phyloP scores from a whole-genome alignment of 176 grass and related monocot genomes.

The Zoysia japonica region DNA sequence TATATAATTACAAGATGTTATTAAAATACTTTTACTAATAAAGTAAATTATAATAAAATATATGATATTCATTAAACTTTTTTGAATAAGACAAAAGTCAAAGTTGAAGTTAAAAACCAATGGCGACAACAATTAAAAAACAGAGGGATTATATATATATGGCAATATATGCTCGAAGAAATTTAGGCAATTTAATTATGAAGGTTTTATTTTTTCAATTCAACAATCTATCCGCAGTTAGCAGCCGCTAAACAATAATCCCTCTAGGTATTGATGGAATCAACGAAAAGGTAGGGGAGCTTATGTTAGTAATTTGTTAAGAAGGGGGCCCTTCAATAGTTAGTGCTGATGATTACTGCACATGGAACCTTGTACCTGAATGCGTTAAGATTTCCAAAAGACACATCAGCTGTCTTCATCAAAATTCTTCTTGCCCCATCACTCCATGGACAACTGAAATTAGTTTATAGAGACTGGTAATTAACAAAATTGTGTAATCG shows the following conservation, averaged over 20 bases:
- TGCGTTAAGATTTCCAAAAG: slow-evolving; percentile 48
- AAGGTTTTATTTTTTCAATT: too few relatives aligned
- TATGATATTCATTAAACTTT: too few relatives aligned
- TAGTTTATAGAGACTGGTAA: background rate
- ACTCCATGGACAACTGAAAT: slow-evolving; percentile 29
- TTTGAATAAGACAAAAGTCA: too few relatives aligned
- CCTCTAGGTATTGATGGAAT: background rate
- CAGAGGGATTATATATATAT: too few relatives aligned
- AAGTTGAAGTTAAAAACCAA: too few relatives aligned
- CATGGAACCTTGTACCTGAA: slow-evolving; percentile 52
- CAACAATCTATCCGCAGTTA: too few relatives aligned
- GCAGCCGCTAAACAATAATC: background rate
- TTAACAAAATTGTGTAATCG: background rate
- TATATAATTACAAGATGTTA: too few relatives aligned
- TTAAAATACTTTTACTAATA: too few relatives aligned
- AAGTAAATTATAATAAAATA: too few relatives aligned
- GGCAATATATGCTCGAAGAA: too few relatives aligned
- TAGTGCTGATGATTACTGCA: slow-evolving; percentile 56
- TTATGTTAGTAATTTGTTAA: slow-evolving; percentile 10
- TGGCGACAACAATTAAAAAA: too few relatives aligned
- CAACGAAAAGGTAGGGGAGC: slow-evolving; percentile 9
- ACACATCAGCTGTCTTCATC: background rate
- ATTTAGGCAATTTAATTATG: too few relatives aligned
- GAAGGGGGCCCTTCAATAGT: slow-evolving; percentile 25
- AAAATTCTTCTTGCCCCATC: slow-evolving; percentile 40